Percentiles rank a stretch among this genome's conserved stretches.
phyloP scores from a whole-genome alignment of 2,329 filamentous ascomycete species.

The Sarocladiaceae sp. region DNA sequence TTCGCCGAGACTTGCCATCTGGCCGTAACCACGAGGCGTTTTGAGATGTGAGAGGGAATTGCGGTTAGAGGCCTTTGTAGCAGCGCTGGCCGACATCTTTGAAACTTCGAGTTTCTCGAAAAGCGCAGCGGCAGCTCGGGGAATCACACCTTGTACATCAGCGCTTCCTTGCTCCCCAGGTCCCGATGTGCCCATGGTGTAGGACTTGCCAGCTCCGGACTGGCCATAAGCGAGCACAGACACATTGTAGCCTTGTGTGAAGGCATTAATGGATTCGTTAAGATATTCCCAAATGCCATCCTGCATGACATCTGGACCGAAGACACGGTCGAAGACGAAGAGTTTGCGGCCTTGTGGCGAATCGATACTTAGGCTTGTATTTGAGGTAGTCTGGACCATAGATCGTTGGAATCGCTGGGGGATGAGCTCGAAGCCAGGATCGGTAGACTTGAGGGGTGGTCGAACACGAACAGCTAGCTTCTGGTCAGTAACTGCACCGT shows the following conservation, averaged over 20 bases:
- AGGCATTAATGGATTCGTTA: constrained; percentile 80
- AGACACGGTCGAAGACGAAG: constrained; percentile 95
- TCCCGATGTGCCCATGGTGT: constrained; percentile 96
- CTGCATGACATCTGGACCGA: constrained; percentile 74
- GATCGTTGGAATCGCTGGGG: constrained; percentile 91
- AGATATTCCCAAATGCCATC: constrained; percentile 94
- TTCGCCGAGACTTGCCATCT: constrained; percentile 46
- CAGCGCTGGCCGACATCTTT: constrained; percentile 35
- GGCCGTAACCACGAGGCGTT: constrained; percentile 65
- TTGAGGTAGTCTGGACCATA: constrained; percentile 82
- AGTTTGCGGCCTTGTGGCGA: constrained; percentile 88
- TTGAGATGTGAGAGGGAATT: constrained; percentile 71
- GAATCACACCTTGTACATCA: constrained; percentile 85
- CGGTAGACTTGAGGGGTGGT: constrained; percentile 72
- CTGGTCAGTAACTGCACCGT: not conserved
- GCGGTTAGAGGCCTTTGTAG: constrained; percentile 40
- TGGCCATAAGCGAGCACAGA: constrained; percentile 95
- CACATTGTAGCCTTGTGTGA: constrained; percentile 96
- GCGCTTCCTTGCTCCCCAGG: constrained; percentile 67
- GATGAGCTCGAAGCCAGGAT: constrained; percentile 91
- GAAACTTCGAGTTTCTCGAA: constrained; percentile 77
- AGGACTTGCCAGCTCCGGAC: constrained; percentile 95
- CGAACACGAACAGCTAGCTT: constrained; percentile 79
- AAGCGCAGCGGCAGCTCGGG: constrained; percentile 75
- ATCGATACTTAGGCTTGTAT: constrained; percentile 82